phyloP scores from a whole-genome alignment of 148 eudicot genomes.

The Talinum fruticosum region DNA sequence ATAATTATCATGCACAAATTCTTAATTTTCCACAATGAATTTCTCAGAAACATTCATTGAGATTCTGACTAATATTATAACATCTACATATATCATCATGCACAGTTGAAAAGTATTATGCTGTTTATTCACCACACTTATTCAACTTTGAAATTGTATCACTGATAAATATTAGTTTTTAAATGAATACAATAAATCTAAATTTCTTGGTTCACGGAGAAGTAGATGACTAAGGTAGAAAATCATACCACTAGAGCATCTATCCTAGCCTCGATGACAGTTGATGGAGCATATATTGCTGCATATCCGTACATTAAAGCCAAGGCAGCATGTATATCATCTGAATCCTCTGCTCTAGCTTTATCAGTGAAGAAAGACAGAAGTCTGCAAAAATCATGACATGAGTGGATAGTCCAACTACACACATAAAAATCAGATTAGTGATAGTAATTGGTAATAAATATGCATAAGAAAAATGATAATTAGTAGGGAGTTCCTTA shows the following conservation, averaged over 20 bases:
- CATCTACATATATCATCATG: not conserved
- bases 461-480: too few species aligned
- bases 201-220: not conserved
- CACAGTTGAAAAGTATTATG: not conserved
- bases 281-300: constrained; percentile 96
- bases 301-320: constrained; percentile 99
- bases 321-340: constrained; percentile 95
- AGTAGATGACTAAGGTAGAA: constrained; percentile 7
- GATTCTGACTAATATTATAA: not conserved
- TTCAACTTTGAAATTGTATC: not conserved
- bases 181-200: not conserved
- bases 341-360: constrained; percentile 83
- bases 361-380: constrained; percentile 76
- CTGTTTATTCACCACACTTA: not conserved
- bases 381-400: constrained; percentile 51
- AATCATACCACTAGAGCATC: constrained; percentile 92
- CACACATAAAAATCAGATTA: not conserved
- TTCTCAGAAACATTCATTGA: not conserved
- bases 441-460: too few species aligned
- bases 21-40: not conserved
- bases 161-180: not conserved
- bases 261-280: constrained; percentile 95
- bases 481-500: not conserved
- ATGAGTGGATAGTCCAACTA: not conserved
- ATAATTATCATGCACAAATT: too few species aligned